These are phyloP conservation scores for Hypoxylon sp. DNA, from an alignment of 2,329 filamentous ascomycete species.

Conservation along the genomic window DNA sequence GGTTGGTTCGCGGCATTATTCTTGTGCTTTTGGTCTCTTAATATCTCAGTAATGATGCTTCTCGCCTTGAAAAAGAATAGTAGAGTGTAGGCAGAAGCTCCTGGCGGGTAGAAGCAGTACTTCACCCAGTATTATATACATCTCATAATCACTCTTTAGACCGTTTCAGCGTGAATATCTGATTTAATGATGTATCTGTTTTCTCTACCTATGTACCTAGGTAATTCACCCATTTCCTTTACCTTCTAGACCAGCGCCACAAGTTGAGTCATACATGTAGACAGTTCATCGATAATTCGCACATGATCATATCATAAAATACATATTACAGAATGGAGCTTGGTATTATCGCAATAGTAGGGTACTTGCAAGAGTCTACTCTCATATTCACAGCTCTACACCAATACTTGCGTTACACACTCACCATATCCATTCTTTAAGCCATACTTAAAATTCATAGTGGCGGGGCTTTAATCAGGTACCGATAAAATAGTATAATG, in stretches of 20 bases:
- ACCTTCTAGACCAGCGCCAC: neutral
- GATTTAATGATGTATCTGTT: neutral
- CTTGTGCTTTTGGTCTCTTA: neutral
- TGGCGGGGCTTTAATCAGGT: no score
- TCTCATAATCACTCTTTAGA: neutral
- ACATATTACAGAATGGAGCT: neutral
- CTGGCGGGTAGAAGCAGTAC: neutral
- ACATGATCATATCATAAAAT: neutral
- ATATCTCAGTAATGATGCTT: neutral
- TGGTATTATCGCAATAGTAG: neutral
- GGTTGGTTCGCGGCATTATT: neutral
- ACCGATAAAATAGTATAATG: neutral
- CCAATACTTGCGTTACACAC: neutral
- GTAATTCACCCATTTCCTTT: neutral
- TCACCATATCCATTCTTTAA: neutral
- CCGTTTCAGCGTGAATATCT: neutral
- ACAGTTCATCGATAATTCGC: neutral
- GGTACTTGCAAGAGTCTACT: neutral
- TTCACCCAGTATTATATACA: slow-evolving; percentile 2
- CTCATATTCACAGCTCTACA: neutral
- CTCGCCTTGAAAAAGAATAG: neutral
- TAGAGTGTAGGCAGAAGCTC: neutral
- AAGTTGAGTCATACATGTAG: neutral
- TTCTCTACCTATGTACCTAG: neutral
- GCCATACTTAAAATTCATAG: no score